A percentile compares a stretch with the other conserved stretches of the same genome.
Evolutionary conservation across 768 basidiomycete species (phyloP).

Genomic region (Collybia nuda): DNA sequence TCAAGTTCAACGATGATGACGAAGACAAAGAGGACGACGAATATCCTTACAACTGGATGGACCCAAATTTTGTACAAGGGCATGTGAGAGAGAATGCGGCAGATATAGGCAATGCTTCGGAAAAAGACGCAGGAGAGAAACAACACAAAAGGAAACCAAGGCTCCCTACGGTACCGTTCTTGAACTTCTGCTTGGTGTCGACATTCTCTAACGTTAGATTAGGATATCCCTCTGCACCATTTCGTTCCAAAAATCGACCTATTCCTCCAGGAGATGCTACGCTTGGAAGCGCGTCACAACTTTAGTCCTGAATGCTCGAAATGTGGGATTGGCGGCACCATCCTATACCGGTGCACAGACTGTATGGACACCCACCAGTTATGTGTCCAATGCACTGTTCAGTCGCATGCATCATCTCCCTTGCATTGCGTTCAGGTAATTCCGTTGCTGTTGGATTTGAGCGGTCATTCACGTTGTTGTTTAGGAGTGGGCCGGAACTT

Average conservation of each 20-base stretch:
- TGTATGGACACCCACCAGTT: slow-evolving; percentile 8
- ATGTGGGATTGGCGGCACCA: neutral
- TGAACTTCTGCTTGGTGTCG: too few species aligned
- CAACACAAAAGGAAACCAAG: too few species aligned
- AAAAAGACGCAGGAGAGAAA: too few species aligned
- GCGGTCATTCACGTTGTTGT: neutral
- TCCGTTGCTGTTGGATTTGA: neutral
- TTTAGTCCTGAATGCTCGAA: neutral
- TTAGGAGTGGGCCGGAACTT: neutral
- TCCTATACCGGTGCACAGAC: slow-evolving; percentile 14
- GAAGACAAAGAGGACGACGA: too few species aligned
- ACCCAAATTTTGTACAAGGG: too few species aligned
- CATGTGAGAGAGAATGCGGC: too few species aligned
- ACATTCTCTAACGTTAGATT: too few species aligned
- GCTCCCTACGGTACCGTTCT: too few species aligned
- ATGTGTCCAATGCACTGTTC: slow-evolving; percentile 9
- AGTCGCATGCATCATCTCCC: slow-evolving; percentile 4
- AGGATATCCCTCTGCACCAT: too few species aligned
- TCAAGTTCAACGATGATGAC: too few species aligned
- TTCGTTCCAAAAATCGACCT: neutral
- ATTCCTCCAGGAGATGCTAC: neutral
- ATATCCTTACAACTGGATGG: too few species aligned
- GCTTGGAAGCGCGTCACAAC: neutral
- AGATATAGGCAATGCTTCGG: too few species aligned
- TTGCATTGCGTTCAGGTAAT: slow-evolving; percentile 21